Evolutionary conservation across 768 basidiomycete species (phyloP).

Genomic region (Suillus americanus): DNA sequence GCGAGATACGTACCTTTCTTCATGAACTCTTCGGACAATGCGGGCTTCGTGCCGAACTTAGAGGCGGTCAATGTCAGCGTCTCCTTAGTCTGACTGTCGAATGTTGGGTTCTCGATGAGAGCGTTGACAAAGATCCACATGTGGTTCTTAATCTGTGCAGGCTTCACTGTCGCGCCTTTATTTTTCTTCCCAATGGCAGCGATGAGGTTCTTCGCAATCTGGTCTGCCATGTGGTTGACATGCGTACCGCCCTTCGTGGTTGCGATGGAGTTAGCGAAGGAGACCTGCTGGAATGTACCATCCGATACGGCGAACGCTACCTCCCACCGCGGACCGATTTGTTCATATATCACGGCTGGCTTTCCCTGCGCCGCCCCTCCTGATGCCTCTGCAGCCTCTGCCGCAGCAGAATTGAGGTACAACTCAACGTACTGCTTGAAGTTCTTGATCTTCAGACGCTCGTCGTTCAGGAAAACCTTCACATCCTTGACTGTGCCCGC

Average conservation of each 20-base stretch:
- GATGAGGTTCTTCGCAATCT: slow-evolving; percentile 83
- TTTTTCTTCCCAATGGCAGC: slow-evolving; percentile 93
- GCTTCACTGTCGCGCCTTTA: slow-evolving; percentile 92
- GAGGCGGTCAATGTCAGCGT: slow-evolving; percentile 81
- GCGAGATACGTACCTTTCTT: slow-evolving; percentile 73
- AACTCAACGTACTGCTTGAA: slow-evolving; percentile 98
- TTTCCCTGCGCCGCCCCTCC: slow-evolving; percentile 82
- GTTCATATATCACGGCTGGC: slow-evolving; percentile 80
- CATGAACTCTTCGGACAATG: slow-evolving; percentile 87
- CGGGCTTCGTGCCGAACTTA: slow-evolving; percentile 90
- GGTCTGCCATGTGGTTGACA: slow-evolving; percentile 81
- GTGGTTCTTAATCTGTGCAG: slow-evolving; percentile 92
- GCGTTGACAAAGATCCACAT: slow-evolving; percentile 99
- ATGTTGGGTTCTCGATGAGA: slow-evolving; percentile 95
- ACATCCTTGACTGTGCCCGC: slow-evolving; percentile 92
- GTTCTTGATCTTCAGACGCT: slow-evolving; percentile 86
- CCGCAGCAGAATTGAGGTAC: slow-evolving; percentile 78
- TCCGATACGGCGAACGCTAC: slow-evolving; percentile 94
- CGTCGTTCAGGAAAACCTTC: slow-evolving; percentile 92
- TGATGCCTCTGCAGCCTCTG: slow-evolving; percentile 64
- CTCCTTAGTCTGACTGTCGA: slow-evolving; percentile 99
- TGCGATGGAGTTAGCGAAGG: slow-evolving; percentile 96
- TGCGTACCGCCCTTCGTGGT: slow-evolving; percentile 97
- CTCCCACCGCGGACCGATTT: slow-evolving; percentile 85
- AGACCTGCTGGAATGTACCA: slow-evolving; percentile 89